phyloP scores from a whole-genome alignment of 2,329 filamentous ascomycete species.

The Colletotrichum abscissum region DNA sequence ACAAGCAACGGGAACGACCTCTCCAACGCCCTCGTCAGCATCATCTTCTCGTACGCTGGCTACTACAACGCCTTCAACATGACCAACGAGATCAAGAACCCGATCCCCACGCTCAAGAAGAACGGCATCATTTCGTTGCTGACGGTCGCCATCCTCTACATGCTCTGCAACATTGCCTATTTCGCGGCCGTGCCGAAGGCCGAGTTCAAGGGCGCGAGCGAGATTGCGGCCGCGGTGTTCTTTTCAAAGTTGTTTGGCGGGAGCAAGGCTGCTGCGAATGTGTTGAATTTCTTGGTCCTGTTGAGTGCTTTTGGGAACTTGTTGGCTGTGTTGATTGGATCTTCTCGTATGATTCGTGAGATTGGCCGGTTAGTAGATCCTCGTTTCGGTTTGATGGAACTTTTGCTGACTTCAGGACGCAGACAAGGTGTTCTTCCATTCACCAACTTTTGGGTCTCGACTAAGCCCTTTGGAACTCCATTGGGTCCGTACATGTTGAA shows the following conservation, averaged over 20 bases:
- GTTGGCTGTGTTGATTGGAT: constrained; percentile 64
- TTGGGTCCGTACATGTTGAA: constrained; percentile 68
- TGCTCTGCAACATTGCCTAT: constrained; percentile 71
- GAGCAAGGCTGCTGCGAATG: constrained; percentile 56
- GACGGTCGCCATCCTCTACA: constrained; percentile 65
- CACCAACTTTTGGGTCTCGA: constrained; percentile 71
- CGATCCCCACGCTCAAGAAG: constrained; percentile 64
- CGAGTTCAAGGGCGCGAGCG: constrained; percentile 62
- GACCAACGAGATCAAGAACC: constrained; percentile 71
- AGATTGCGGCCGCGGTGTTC: constrained; percentile 68
- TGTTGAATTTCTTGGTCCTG: constrained; percentile 67
- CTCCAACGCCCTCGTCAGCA: constrained; percentile 64
- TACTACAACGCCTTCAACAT: constrained; percentile 72
- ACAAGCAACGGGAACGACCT: constrained; percentile 50
- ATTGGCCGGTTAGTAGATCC: constrained; percentile 56
- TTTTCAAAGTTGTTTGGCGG: constrained; percentile 69
- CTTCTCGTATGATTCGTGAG: constrained; percentile 68
- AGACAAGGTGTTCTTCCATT: constrained; percentile 70
- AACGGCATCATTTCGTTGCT: constrained; percentile 61
- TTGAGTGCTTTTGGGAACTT: constrained; percentile 70
- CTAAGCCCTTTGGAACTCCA: constrained; percentile 72
- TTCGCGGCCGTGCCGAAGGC: constrained; percentile 65
- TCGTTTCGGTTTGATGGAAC: too few relatives aligned
- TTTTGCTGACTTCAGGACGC: neutral
- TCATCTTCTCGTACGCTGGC: constrained; percentile 68